A percentile compares a stretch with the other conserved stretches of the same genome.
phyloP scores from a whole-genome alignment of 208 protist genomes.

The Leishmania aethiopica region DNA sequence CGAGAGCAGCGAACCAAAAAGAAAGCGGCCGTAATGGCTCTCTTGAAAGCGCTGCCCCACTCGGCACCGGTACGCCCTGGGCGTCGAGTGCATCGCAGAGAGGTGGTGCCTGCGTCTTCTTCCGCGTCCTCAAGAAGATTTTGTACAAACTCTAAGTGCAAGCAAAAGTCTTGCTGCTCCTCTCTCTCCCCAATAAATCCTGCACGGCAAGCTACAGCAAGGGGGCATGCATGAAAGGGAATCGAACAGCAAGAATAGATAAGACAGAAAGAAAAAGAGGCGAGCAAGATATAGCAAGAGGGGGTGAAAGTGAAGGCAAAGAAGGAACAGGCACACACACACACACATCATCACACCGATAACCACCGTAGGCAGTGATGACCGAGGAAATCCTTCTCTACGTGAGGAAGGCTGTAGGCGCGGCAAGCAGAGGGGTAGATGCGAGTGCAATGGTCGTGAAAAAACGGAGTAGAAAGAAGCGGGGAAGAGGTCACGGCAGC shows the following conservation, averaged over 20 bases:
- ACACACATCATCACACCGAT: background rate
- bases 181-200: background rate
- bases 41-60: background rate
- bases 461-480: background rate
- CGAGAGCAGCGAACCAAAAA: background rate
- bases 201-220: background rate
- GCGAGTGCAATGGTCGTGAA: no score
- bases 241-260: background rate
- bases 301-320: background rate
- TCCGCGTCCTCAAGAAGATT: background rate
- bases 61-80: background rate
- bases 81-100: background rate
- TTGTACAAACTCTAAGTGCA: background rate
- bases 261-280: constrained; percentile 1
- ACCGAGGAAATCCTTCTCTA: background rate
- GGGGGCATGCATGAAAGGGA: background rate
- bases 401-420: background rate
- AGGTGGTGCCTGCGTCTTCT: background rate
- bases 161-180: background rate
- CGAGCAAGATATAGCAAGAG: constrained; percentile 4
- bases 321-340: background rate
- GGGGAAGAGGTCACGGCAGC: background rate
- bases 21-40: background rate
- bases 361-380: background rate
- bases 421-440: background rate